A percentile compares a stretch with the other conserved stretches of the same genome.
Evolutionary conservation across 805 yeast genomes (phyloP).

Genomic region (Candida anglica): DNA sequence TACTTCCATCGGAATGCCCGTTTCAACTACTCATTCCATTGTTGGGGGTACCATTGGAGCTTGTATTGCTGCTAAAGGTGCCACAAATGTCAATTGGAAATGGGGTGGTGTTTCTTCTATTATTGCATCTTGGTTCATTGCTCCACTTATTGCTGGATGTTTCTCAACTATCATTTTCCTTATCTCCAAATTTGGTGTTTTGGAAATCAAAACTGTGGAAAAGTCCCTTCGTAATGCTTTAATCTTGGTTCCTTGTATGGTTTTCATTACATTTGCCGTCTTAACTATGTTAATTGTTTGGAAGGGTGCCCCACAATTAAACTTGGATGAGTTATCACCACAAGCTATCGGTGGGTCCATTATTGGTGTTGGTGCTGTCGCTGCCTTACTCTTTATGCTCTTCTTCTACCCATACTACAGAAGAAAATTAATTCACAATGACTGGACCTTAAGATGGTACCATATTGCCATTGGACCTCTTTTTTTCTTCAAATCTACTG

Average conservation of each 20-base stretch:
- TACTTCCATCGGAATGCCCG: constrained; percentile 69
- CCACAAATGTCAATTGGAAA: constrained; percentile 62
- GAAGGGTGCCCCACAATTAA: constrained; percentile 74
- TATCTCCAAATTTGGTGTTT: constrained; percentile 54
- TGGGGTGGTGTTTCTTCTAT: constrained; percentile 72
- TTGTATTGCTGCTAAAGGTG: constrained; percentile 70
- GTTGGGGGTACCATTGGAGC: constrained; percentile 75
- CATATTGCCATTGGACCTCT: constrained; percentile 56
- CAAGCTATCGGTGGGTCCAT: constrained; percentile 56
- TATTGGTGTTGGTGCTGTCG: constrained; percentile 62
- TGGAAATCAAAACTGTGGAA: constrained; percentile 49
- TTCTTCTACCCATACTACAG: constrained; percentile 60
- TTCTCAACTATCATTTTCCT: constrained; percentile 59
- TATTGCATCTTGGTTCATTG: constrained; percentile 77
- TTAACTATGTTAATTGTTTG: constrained; percentile 75
- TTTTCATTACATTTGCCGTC: constrained; percentile 55
- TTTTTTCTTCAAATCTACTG: constrained; percentile 50
- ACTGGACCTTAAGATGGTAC: constrained; percentile 62
- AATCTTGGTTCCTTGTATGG: constrained; percentile 54
- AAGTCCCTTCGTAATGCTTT: constrained; percentile 52
- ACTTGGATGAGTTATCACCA: constrained; percentile 48
- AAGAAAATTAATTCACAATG: constrained; percentile 57
- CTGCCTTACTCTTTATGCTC: constrained; percentile 45
- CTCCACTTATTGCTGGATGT: constrained; percentile 65
- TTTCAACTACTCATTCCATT: constrained; percentile 75